Evolutionary conservation across 2,329 filamentous ascomycete genomes (phyloP).

Genomic region (Ceratocystis papillata): DNA sequence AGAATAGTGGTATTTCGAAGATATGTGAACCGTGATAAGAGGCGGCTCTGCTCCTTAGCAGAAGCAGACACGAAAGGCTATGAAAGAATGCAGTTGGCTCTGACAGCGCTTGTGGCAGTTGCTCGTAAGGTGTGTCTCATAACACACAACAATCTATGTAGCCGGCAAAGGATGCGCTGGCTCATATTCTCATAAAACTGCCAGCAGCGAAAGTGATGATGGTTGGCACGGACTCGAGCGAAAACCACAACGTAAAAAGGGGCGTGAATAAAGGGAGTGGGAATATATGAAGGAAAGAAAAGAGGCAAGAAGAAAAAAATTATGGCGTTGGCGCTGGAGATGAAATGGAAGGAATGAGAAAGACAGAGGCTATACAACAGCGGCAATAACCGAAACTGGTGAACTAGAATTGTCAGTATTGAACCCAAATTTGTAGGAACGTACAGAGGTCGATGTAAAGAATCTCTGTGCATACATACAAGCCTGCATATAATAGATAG

Average conservation of each 20-base stretch:
- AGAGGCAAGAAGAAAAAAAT: neutral
- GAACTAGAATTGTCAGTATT: neutral
- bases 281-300: neutral
- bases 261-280: neutral
- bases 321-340: neutral
- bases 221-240: neutral
- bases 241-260: neutral
- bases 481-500: neutral
- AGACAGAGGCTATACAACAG: neutral
- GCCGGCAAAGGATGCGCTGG: conserved; percentile 6
- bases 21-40: neutral
- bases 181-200: conserved; percentile 5
- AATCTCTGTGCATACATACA: neutral
- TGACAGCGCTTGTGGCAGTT: conserved; percentile 6
- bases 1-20: neutral
- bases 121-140: conserved; percentile 11
- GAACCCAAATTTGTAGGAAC: neutral
- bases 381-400: conserved; percentile 9
- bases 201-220: neutral
- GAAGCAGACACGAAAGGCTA: conserved; percentile 1
- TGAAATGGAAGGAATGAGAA: neutral
- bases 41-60: conserved; percentile 5
- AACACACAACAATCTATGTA: conserved; percentile 20
- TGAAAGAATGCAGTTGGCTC: conserved; percentile 8
- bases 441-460: neutral